Base-by-base conservation (phyloP, 2,329 filamentous ascomycete species). In the Chrysosporium keratinophilum region DNA sequence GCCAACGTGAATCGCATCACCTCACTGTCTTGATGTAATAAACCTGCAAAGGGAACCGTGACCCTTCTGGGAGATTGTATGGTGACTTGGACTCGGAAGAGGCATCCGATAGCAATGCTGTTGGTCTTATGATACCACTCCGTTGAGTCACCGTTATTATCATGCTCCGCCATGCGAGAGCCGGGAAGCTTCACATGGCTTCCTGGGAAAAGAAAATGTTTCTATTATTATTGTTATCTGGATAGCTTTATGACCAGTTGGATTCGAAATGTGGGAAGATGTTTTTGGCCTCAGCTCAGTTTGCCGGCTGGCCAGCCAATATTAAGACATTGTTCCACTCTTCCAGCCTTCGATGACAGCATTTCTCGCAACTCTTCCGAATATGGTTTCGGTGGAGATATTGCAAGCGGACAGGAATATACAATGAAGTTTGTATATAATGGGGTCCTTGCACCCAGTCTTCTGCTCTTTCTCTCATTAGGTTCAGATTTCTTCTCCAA, bases 311-410 rank as follows among this genome's bases (percentile, higher is more conserved):
- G 50, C 14, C 17, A 31, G 37, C 43, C 41, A 45, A 41, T 52
- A 12, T 40, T 46, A 52, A 49, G 51, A 54, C 51, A 54, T 35
- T 54, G 44, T 54, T 49, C 51, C 44, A 54, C 44, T 42, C 35
- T 48, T 43, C 51, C 35, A 33, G 44, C 31, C 46, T 12, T 4
- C 37, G 51, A 42, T 54, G 51, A 49, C 28, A 49, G 14, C 15
- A 53, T 2, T n/a, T 33, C 23, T 43, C 14, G 14, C 50, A n/a
- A 23, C 5, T 41, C 14, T 3, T 39, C 14, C 34, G 42, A 3
- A 52, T 28, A 46, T 33, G 6, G 42, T 48, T 47, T 33, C 42
- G 17, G 28, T 19, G 19, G 42, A n/a, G 42, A 40, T 20, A 20
- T n/a, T 12, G 46, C 43, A 46, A 19, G 9, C 12, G 28, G 39